These are phyloP conservation scores for Chrysanthemum seticuspe DNA, from an alignment of 129 eudicot genomes.

Conservation along the genomic window DNA sequence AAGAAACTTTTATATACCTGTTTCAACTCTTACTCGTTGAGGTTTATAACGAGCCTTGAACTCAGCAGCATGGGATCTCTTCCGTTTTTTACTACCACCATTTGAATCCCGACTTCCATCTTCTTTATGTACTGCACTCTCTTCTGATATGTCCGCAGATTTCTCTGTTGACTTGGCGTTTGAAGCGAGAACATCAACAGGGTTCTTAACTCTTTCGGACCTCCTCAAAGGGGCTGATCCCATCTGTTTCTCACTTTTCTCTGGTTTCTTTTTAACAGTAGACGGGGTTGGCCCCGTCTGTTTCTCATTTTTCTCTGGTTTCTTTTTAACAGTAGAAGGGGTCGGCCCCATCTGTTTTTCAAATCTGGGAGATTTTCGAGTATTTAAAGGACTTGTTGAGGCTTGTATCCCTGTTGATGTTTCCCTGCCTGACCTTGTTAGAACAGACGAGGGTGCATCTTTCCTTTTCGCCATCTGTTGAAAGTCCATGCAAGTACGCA, in stretches of 20 bases:
- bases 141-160: too few species aligned
- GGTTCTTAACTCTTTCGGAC: too few species aligned
- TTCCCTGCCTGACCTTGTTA: constrained; percentile 56
- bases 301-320: too few species aligned
- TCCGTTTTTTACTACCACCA: too few species aligned
- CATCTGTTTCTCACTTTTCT: constrained; percentile 17
- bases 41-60: too few species aligned
- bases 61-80: too few species aligned
- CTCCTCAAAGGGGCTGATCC: background rate
- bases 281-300: too few species aligned
- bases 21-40: too few species aligned
- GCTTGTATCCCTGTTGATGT: constrained; percentile 39
- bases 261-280: too few species aligned
- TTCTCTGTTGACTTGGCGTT: too few species aligned
- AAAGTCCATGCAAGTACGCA: background rate
- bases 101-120: background rate
- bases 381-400: constrained; percentile 30
- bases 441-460: constrained; percentile 24
- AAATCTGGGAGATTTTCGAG: constrained; percentile 55
- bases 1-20: too few species aligned
- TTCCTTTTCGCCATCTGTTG: constrained; percentile 46
- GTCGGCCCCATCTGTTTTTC: constrained; percentile 39
- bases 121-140: constrained; percentile 21
- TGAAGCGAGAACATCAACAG: too few species aligned
- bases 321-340: constrained; percentile 26